Conservation (phyloP, 768 basidiomycete genomes). For the Paxillus involutus region DNA sequence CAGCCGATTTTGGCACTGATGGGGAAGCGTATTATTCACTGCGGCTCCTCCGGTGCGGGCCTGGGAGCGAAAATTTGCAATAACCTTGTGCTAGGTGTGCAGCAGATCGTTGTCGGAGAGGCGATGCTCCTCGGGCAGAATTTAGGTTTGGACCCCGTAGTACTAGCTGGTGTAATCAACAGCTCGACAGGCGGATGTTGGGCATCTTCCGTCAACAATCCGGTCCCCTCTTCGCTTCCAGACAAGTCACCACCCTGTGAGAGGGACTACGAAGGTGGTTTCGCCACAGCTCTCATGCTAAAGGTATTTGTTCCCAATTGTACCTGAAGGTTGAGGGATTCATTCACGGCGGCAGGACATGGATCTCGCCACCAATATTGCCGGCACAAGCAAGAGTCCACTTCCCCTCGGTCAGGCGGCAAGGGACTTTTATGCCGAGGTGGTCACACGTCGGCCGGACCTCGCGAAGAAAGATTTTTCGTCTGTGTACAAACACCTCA, state of each 20-base stretch:
- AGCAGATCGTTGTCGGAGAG: constrained; percentile 85
- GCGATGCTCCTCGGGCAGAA: constrained; percentile 86
- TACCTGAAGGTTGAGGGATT: constrained; percentile 1
- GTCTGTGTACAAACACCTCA: constrained; percentile 69
- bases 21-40: constrained; percentile 83
- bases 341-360: constrained; percentile 59
- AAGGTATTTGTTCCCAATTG: constrained; percentile 48
- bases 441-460: constrained; percentile 54
- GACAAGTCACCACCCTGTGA: constrained; percentile 80
- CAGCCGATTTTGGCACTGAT: constrained; percentile 64
- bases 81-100: constrained; percentile 74
- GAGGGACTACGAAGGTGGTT: constrained; percentile 82
- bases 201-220: constrained; percentile 86
- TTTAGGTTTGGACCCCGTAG: constrained; percentile 73
- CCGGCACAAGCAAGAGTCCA: constrained; percentile 44
- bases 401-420: constrained; percentile 71
- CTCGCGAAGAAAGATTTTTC: constrained; percentile 78
- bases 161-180: constrained; percentile 83
- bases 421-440: constrained; percentile 56
- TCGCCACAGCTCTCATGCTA: constrained; percentile 79
- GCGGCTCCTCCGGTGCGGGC: constrained; percentile 79
- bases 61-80: constrained; percentile 91
- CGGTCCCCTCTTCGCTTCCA: constrained; percentile 72
- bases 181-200: constrained; percentile 83
- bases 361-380: constrained; percentile 73